Percentiles rank a stretch among this genome's conserved stretches.
Evolutionary conservation across 495 filamentous ascomycete genomes (phyloP).

Genomic region (Echria macrotheca): DNA sequence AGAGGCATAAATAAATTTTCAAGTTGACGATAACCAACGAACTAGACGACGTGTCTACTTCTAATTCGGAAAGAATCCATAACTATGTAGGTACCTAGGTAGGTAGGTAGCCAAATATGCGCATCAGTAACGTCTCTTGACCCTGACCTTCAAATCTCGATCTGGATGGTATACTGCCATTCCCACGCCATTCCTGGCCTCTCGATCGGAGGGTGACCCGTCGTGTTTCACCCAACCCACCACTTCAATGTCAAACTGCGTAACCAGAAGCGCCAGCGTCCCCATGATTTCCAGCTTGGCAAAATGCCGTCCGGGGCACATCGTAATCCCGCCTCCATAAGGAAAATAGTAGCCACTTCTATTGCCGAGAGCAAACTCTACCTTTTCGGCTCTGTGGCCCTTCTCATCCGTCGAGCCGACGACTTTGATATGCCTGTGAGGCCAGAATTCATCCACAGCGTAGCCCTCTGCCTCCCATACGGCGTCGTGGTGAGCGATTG

Average conservation of each 20-base stretch:
- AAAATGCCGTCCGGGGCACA: slow-evolving; percentile 5
- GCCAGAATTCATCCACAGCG: slow-evolving; percentile 2
- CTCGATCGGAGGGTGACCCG: background rate
- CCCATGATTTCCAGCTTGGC: slow-evolving; percentile 6
- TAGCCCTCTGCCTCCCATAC: background rate
- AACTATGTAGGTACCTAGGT: no score
- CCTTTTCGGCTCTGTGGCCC: background rate
- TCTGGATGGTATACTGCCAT: background rate
- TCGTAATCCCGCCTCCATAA: slow-evolving; percentile 5
- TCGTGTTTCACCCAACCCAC: background rate
- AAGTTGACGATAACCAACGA: no score
- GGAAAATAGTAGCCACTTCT: slow-evolving; percentile 3
- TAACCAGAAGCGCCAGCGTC: background rate
- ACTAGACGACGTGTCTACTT: no score
- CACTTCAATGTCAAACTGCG: slow-evolving; percentile 1
- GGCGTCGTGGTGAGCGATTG: background rate
- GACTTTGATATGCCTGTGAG: background rate
- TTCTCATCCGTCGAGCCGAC: background rate
- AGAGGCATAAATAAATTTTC: no score
- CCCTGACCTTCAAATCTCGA: background rate
- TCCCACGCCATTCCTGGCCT: background rate
- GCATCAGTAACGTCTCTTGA: no score
- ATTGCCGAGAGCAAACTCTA: background rate
- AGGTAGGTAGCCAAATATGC: no score
- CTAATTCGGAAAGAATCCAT: no score